A percentile compares a stretch with the other conserved stretches of the same genome.
phyloP scores from a whole-genome alignment of 352 stramenopile species.

The Globisporangium cystogenes region DNA sequence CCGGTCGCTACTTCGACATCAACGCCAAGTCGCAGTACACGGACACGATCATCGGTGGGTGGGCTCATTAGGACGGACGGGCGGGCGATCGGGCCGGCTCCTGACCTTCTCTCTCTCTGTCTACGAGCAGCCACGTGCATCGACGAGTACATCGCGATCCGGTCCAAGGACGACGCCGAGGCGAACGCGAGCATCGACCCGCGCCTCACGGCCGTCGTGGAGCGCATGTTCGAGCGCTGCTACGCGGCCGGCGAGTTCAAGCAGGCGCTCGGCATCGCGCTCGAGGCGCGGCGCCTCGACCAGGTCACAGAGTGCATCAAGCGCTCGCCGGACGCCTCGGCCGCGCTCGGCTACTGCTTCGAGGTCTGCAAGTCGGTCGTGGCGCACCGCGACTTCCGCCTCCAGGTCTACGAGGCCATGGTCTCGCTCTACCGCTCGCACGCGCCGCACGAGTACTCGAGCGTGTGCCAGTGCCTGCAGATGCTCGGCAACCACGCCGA shows the following conservation, averaged over 20 bases:
- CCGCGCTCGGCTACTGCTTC: constrained; percentile 91
- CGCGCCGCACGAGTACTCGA: constrained; percentile 63
- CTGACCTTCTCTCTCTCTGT: neutral
- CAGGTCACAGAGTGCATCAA: constrained; percentile 91
- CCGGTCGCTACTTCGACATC: constrained; percentile 95
- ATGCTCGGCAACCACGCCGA: constrained; percentile 81
- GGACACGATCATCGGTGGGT: constrained; percentile 91
- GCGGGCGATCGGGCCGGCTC: too few relatives aligned
- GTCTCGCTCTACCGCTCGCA: constrained; percentile 73
- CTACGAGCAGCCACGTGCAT: constrained; percentile 88
- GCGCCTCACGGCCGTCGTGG: constrained; percentile 93
- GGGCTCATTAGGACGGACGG: too few relatives aligned
- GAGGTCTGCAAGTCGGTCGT: constrained; percentile 92
- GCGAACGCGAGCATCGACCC: constrained; percentile 78
- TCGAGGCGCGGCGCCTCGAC: constrained; percentile 93
- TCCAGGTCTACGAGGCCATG: constrained; percentile 93
- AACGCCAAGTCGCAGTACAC: constrained; percentile 94
- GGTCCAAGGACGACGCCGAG: constrained; percentile 70
- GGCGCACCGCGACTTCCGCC: constrained; percentile 90
- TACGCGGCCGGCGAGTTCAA: constrained; percentile 92
- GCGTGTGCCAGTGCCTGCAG: constrained; percentile 85
- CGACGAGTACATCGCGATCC: constrained; percentile 94
- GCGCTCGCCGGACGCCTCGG: constrained; percentile 64
- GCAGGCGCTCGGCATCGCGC: constrained; percentile 96
- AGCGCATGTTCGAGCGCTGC: constrained; percentile 97